Evolutionary conservation across 1,139 yeast genomes (phyloP).

Genomic region (Yamadazyma epiphylla): DNA sequence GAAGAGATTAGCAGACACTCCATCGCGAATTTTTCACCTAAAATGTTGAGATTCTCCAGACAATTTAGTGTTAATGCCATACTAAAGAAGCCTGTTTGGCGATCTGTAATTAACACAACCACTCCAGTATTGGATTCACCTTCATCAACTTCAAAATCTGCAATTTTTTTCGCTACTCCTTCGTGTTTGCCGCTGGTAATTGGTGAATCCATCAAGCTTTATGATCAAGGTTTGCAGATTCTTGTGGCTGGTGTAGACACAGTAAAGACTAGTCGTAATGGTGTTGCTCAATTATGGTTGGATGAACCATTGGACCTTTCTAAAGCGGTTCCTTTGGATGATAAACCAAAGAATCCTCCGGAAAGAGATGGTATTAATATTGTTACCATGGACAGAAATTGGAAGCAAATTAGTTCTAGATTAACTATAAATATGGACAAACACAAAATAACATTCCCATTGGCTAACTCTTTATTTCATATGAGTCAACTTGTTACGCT

Average conservation of each 20-base stretch:
- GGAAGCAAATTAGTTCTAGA: slow-evolving; percentile 31
- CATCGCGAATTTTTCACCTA: neutral
- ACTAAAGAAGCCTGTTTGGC: neutral
- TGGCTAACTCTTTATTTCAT: slow-evolving; percentile 41
- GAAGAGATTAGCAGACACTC: too few relatives aligned
- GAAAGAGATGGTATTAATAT: slow-evolving; percentile 33
- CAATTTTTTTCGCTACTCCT: slow-evolving; percentile 42
- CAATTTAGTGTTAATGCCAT: slow-evolving; percentile 3
- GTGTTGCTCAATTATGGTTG: slow-evolving; percentile 48
- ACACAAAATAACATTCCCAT: slow-evolving; percentile 19
- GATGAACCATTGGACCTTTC: slow-evolving; percentile 24
- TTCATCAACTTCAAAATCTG: slow-evolving; percentile 19
- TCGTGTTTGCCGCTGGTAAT: slow-evolving; percentile 32
- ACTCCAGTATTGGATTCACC: slow-evolving; percentile 2
- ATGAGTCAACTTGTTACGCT: slow-evolving; percentile 36
- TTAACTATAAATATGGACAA: slow-evolving; percentile 18
- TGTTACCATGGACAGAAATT: slow-evolving; percentile 31
- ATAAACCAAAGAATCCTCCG: slow-evolving; percentile 16
- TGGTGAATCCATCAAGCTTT: slow-evolving; percentile 26
- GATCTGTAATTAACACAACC: slow-evolving; percentile 3
- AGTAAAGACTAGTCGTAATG: slow-evolving; percentile 38
- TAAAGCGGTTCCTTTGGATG: slow-evolving; percentile 21
- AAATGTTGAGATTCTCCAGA: slow-evolving; percentile 3
- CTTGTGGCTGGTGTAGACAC: slow-evolving; percentile 50
- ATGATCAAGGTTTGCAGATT: slow-evolving; percentile 32